Base-by-base conservation (phyloP, 352 stramenopile species). In the Ochromonadaceae sp. region DNA sequence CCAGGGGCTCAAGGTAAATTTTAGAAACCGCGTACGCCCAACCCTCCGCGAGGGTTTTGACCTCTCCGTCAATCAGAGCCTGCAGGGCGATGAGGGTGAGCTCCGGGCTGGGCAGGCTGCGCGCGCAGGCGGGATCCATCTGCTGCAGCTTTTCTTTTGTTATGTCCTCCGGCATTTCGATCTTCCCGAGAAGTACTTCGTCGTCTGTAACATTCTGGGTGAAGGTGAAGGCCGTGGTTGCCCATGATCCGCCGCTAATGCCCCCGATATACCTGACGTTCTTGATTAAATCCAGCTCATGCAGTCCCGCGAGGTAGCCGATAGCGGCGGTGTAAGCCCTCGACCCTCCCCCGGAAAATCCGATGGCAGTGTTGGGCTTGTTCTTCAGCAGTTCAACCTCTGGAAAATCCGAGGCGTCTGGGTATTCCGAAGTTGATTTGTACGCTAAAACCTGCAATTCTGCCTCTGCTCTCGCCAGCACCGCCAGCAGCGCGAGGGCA, bases 161-260 rank as follows among this genome's bases (percentile, higher is more conserved):
- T 26, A 59, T 59, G 2, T 59, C 3, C 4, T 42, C 32, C 31
- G 50, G 50, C 2, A 30, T 2, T 46, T 46, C 7, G 17, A 59
- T 42, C 20, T 14, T 14, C 4, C 50, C 50, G 12, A 59, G n/a
- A n/a, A 59, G 34, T 15, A 7, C 4, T 9, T 40, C 2, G 9
- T 59, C 28, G 2, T 41, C n/a, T 20, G n/a, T 38, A 36, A 56
- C 41, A 15, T 35, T 30, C n/a, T 59, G 50, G 34, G 25, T 22
- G n/a, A 32, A 59, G 3, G 32, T 25, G n/a, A 26, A 59, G n/a
- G 50, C 22, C 17, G 31, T 22, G n/a, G 50, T 59, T 10, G 50
- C 50, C 50, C 50, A 59, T 2, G 50, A 20, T 2, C 50, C 50
- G 42, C 50, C 50, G 46, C 50, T 59, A 10, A 59, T 59, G 32